A percentile compares a stretch with the other conserved stretches of the same genome.
Conservation (phyloP, 768 basidiomycete genomes). For the Auriscalpium microsporum region DNA sequence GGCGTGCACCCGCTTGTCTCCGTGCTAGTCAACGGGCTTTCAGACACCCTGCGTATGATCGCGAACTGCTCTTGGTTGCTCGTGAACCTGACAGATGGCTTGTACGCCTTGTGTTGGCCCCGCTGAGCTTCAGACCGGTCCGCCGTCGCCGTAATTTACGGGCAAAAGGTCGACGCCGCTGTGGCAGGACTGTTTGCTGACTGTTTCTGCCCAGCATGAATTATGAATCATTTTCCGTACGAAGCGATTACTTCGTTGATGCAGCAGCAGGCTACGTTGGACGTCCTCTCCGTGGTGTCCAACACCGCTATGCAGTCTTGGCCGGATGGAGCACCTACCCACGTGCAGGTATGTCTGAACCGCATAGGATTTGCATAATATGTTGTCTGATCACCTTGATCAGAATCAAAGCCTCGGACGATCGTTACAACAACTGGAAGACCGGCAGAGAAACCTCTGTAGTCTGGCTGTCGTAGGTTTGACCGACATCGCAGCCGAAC, state of each 20-base stretch:
- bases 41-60: slow-evolving; percentile 76
- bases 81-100: slow-evolving; percentile 91
- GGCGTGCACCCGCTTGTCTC: slow-evolving; percentile 78
- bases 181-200: too few species aligned
- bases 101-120: slow-evolving; percentile 62
- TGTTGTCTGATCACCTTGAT: not conserved
- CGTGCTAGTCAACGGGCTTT: slow-evolving; percentile 74
- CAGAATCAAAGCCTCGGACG: slow-evolving; percentile 95
- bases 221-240: slow-evolving; percentile 92
- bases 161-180: slow-evolving; percentile 79
- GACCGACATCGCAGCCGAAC: too few species aligned
- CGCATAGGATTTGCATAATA: not conserved
- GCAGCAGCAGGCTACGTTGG: slow-evolving; percentile 67
- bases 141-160: slow-evolving; percentile 84
- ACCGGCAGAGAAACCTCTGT: slow-evolving; percentile 92
- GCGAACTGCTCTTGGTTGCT: slow-evolving; percentile 95
- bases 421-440: slow-evolving; percentile 99
- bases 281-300: slow-evolving; percentile 74
- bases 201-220: slow-evolving; percentile 37
- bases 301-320: slow-evolving; percentile 71
- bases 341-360: slow-evolving; percentile 58
- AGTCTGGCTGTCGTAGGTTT: slow-evolving; percentile 73
- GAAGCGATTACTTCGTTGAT: slow-evolving; percentile 89
- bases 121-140: slow-evolving; percentile 42
- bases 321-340: slow-evolving; percentile 84